Evolutionary conservation across 306 rosid species (phyloP).

Genomic region (Medicago arabica): DNA sequence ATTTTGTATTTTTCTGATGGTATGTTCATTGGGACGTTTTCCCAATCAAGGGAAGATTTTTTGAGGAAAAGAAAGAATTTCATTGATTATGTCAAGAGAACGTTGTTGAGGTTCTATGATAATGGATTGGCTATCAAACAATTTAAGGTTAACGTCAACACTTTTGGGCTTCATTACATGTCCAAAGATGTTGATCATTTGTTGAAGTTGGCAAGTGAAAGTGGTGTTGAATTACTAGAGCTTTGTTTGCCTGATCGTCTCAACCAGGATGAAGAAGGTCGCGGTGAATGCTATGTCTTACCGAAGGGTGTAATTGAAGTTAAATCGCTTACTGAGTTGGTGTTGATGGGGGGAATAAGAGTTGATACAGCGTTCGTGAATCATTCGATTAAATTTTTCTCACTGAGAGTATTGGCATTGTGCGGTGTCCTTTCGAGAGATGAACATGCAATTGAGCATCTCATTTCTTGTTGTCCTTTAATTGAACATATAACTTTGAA

Average conservation of each 20-base stretch:
- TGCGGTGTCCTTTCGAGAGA: not conserved
- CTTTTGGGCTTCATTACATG: not conserved
- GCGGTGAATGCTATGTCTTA: slow-evolving; percentile 12
- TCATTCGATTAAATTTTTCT: slow-evolving; percentile 29
- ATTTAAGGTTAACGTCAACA: slow-evolving; percentile 19
- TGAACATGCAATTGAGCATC: slow-evolving; percentile 18
- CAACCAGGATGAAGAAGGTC: not conserved
- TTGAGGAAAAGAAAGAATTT: slow-evolving; percentile 20
- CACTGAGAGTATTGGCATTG: slow-evolving; percentile 27
- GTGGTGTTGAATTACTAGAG: not conserved
- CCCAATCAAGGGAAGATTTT: not conserved
- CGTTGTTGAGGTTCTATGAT: slow-evolving; percentile 13
- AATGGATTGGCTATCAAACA: slow-evolving; percentile 34
- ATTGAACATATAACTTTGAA: slow-evolving; percentile 30
- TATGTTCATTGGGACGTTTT: not conserved
- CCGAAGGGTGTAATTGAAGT: slow-evolving; percentile 26
- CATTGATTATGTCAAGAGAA: slow-evolving; percentile 34
- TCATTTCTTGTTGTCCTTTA: slow-evolving; percentile 41
- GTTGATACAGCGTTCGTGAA: slow-evolving; percentile 17
- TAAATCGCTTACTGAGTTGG: slow-evolving; percentile 40
- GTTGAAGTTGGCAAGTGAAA: slow-evolving; percentile 14
- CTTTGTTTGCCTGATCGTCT: not conserved
- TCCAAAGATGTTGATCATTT: slow-evolving; percentile 38
- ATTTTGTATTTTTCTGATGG: slow-evolving; percentile 20
- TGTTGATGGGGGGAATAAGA: slow-evolving; percentile 25